Evolutionary conservation across 1,139 yeast genomes (phyloP).

Genomic region (Pichia sp.): DNA sequence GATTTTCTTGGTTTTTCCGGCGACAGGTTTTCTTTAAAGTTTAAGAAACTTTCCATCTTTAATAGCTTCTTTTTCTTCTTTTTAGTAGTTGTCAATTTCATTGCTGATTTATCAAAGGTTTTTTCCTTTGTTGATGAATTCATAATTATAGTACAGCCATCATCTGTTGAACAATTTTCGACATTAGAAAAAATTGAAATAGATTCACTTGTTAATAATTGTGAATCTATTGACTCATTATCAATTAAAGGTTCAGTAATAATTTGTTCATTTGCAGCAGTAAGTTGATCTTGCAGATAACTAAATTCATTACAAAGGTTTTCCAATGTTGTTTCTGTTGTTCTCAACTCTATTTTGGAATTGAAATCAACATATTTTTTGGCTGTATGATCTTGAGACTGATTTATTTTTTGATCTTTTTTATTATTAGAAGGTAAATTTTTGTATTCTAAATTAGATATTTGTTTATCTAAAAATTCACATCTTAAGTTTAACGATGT

Average conservation of each 20-base stretch:
- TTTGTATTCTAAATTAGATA: constrained; percentile 29
- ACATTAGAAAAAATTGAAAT: constrained; percentile 11
- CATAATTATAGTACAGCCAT: neutral
- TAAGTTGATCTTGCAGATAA: constrained; percentile 30
- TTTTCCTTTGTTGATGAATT: neutral
- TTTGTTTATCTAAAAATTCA: constrained; percentile 36
- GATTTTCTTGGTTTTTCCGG: neutral
- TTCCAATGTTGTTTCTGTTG: constrained; percentile 43
- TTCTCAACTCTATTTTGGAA: constrained; percentile 32
- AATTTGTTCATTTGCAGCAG: constrained; percentile 18
- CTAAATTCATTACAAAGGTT: constrained; percentile 43
- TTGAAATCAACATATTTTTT: constrained; percentile 1
- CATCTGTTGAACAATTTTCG: constrained; percentile 7
- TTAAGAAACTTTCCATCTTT: constrained; percentile 28
- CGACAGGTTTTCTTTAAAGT: constrained; percentile 8
- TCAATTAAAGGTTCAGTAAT: constrained; percentile 1
- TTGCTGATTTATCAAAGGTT: neutral
- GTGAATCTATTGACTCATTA: constrained; percentile 4
- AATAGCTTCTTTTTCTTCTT: constrained; percentile 16
- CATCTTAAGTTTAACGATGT: constrained; percentile 33
- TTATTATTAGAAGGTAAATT: constrained; percentile 20
- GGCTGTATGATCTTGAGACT: neutral
- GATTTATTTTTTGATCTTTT: constrained; percentile 17
- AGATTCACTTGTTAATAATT: neutral
- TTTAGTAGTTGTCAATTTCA: neutral